Evolutionary conservation across 192 early-diverging fungal genomes (phyloP).

Genomic region (Diversispora epigaea): DNA sequence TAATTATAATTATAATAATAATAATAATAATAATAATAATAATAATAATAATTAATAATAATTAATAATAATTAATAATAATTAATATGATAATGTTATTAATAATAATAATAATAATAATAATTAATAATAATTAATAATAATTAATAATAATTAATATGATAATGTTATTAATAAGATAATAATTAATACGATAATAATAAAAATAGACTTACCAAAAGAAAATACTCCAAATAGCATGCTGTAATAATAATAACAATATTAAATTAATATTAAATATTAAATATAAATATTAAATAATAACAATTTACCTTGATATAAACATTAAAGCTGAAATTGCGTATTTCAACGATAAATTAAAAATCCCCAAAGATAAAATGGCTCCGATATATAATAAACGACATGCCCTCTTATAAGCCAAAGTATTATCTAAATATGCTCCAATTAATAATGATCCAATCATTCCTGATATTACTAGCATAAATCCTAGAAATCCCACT

Average conservation of each 20-base stretch:
- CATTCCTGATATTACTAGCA: constrained; percentile 40
- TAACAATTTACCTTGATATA: constrained; percentile 37
- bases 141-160: neutral
- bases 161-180: neutral
- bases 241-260: constrained; percentile 16
- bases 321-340: constrained; percentile 27
- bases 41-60: no score
- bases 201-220: constrained; percentile 35
- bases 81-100: neutral
- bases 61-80: no score
- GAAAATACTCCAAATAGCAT: constrained; percentile 40
- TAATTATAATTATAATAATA: no score
- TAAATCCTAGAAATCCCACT: constrained; percentile 38
- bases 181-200: neutral
- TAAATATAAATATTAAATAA: no score
- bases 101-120: no score
- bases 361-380: constrained; percentile 25
- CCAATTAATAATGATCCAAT: constrained; percentile 39
- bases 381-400: constrained; percentile 32
- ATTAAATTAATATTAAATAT: no score
- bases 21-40: no score
- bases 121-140: no score
- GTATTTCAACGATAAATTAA: constrained; percentile 29
- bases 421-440: constrained; percentile 37
- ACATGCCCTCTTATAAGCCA: constrained; percentile 34